These are phyloP conservation scores for Myotisia sp. DNA, from an alignment of 2,329 filamentous ascomycete species.

Conservation along the genomic window DNA sequence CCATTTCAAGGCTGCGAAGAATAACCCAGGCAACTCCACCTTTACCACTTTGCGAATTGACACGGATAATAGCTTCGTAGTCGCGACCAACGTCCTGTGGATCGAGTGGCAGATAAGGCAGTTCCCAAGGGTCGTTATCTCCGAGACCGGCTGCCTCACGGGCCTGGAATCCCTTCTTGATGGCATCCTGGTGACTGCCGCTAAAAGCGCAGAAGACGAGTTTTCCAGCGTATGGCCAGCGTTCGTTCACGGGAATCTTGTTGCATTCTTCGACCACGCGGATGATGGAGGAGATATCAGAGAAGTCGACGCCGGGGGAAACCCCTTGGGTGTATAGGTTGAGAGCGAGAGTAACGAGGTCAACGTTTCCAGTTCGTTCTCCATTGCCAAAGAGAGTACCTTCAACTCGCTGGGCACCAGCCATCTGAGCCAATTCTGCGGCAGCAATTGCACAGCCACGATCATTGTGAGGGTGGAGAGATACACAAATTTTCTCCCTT, in stretches of 20 bases:
- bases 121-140: constrained; percentile 59
- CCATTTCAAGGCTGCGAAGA: constrained; percentile 72
- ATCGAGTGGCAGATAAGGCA: constrained; percentile 87
- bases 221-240: constrained; percentile 80
- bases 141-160: constrained; percentile 48
- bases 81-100: constrained; percentile 85
- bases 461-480: constrained; percentile 89
- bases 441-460: constrained; percentile 79
- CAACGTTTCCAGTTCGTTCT: constrained; percentile 89
- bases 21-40: constrained; percentile 92
- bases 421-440: constrained; percentile 89
- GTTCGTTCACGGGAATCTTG: constrained; percentile 84
- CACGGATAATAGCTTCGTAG: constrained; percentile 95
- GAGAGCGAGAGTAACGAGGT: constrained; percentile 78
- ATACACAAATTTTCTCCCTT: constrained; percentile 75
- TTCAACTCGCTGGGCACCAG: constrained; percentile 84
- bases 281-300: constrained; percentile 72
- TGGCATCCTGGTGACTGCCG: constrained; percentile 87
- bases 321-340: constrained; percentile 94
- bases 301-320: constrained; percentile 75
- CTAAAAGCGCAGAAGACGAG: constrained; percentile 88
- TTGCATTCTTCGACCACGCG: constrained; percentile 82
- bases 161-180: constrained; percentile 67
- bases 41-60: constrained; percentile 94
- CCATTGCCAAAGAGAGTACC: constrained; percentile 91